Evolutionary conservation across 169 alveolate genomes (phyloP), one percentile per base, ranked within the genome.

Genomic region (Plasmodium ovale): DNA sequence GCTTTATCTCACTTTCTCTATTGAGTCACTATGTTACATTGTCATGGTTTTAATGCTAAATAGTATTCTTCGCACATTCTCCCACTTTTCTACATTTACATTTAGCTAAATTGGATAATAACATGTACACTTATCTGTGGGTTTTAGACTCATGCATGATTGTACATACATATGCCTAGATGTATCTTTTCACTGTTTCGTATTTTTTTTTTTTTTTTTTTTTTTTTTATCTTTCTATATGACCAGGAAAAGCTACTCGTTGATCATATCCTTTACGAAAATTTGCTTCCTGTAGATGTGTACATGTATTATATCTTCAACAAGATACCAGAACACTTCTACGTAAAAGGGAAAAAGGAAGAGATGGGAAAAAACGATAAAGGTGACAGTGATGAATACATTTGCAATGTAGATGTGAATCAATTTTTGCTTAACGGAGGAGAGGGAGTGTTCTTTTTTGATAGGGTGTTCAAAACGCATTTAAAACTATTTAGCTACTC

Each of bases 261-360:
- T 6, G 42, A 82, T 14, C 90, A 82, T 59, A 51, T 82, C 23
- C 29, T 82, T 33, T 82, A 65, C 29, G 90, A 82, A 82, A 82
- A 82, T 16, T 25, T 82, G 58, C 16, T 82, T 21, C 90, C 90
- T 35, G 19, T 56, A 12, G 71, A 82, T 65, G n/a, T 82, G 49
- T 82, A 82, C 44, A 23, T 65, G 29, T 44, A 19, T 1, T 7
- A 82, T 44, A 53, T 82, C 14, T 54, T 82, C 16, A 58, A 49
- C 33, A 82, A 82, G 10, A 19, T 82, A 4, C 90, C 90, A 3
- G 90, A 82, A 21, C 35, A 82, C 35, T 82, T 82, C 58, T 56
- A 82, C 49, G 19, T 82, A 65, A 69, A 82, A 33, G 58, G 49
- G 7, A 27, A 14, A 14, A 59, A 67, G 3, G 49, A 27, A 29